Percentiles rank a stretch among this genome's conserved stretches.
Conservation (phyloP, 2,329 filamentous ascomycete species). For the Penicillium brevicompactum region DNA sequence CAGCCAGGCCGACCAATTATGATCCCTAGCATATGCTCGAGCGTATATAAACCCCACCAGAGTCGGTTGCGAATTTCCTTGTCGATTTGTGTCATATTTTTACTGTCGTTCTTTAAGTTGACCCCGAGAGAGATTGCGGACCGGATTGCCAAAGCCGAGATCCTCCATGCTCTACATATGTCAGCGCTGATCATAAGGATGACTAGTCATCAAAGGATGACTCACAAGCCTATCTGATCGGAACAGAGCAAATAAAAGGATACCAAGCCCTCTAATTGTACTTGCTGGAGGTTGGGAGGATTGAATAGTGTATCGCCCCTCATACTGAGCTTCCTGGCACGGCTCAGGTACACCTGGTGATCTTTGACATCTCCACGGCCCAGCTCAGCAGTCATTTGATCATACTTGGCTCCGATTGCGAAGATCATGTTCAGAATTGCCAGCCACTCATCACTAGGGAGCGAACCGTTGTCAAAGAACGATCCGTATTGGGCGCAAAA, state of each 20-base stretch:
- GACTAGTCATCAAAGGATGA: too few species aligned
- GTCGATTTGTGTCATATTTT: constrained; percentile 37
- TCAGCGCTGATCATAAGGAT: background rate
- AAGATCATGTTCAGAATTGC: constrained; percentile 52
- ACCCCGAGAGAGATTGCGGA: constrained; percentile 47
- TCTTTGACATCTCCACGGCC: constrained; percentile 46
- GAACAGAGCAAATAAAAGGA: constrained; percentile 46
- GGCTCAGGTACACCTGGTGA: constrained; percentile 47
- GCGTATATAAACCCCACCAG: constrained; percentile 49
- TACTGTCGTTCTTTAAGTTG: constrained; percentile 47
- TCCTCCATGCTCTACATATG: constrained; percentile 42
- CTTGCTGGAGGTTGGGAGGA: constrained; percentile 49
- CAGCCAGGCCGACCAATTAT: constrained; percentile 50
- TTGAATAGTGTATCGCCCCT: constrained; percentile 46
- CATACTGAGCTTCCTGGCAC: constrained; percentile 47
- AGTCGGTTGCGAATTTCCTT: constrained; percentile 50
- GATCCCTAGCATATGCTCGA: constrained; percentile 48
- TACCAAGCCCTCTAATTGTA: constrained; percentile 47
- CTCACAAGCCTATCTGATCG: constrained; percentile 46
- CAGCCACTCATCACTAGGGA: constrained; percentile 44
- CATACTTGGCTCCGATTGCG: constrained; percentile 47
- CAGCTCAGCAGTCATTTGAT: constrained; percentile 44
- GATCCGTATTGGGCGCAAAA: constrained; percentile 45
- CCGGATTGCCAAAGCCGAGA: constrained; percentile 46
- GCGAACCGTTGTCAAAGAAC: constrained; percentile 38